Percentiles rank a stretch among this genome's conserved stretches.
Conservation (phyloP, 352 stramenopile genomes). For the Pythium phragmitis region DNA sequence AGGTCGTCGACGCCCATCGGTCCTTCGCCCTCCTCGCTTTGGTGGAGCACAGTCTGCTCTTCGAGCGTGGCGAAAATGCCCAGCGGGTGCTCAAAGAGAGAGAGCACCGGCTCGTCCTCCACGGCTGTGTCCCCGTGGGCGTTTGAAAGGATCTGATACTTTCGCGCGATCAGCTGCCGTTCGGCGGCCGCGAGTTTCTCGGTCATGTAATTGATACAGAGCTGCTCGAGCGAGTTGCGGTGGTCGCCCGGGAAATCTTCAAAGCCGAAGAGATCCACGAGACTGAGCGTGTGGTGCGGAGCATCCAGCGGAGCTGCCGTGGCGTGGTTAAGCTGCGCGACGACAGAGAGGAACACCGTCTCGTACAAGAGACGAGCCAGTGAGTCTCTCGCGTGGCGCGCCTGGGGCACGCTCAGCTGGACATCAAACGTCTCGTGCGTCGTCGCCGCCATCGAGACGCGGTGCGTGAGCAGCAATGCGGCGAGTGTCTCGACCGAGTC, state of each 20-base stretch:
- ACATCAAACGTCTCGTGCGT: conserved; percentile 52
- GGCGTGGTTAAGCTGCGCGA: conserved; percentile 46
- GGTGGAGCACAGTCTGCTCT: conserved; percentile 63
- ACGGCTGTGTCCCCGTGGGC: too few relatives aligned
- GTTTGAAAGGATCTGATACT: neutral
- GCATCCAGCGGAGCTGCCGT: neutral
- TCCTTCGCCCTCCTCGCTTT: conserved; percentile 41
- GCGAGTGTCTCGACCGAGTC: neutral
- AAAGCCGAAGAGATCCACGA: conserved; percentile 78
- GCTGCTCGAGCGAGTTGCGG: conserved; percentile 70
- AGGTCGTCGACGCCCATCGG: conserved; percentile 30
- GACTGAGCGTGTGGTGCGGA: conserved; percentile 30
- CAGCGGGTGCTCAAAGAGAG: conserved; percentile 43
- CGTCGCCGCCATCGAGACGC: conserved; percentile 43
- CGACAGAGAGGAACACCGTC: conserved; percentile 43
- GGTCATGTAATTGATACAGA: conserved; percentile 84
- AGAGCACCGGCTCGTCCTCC: neutral
- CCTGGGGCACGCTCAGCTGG: conserved; percentile 43
- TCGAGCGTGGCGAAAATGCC: conserved; percentile 70
- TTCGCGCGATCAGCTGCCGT: conserved; percentile 16
- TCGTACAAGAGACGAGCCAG: conserved; percentile 63
- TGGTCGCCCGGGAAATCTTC: conserved; percentile 42
- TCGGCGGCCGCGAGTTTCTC: conserved; percentile 68
- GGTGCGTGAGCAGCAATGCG: conserved; percentile 46
- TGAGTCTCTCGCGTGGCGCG: conserved; percentile 49